Conservation (phyloP, 305 asterid genomes). For the Fraxinus latifolia region DNA sequence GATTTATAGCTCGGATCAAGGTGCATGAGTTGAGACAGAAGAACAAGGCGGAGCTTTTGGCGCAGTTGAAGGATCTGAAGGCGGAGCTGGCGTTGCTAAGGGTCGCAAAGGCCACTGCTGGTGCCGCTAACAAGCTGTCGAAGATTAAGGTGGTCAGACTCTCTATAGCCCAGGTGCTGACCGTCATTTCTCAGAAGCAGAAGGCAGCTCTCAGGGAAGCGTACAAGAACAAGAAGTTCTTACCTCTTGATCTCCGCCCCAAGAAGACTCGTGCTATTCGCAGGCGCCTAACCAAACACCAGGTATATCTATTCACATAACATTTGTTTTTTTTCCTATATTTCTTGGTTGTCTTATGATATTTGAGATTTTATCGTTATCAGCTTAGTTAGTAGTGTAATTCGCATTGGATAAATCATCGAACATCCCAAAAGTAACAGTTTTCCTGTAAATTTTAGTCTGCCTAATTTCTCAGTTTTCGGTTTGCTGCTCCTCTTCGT, state of each 20-base stretch:
- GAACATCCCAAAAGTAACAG: not conserved
- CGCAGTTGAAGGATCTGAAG: conserved; percentile 71
- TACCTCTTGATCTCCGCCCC: conserved; percentile 60
- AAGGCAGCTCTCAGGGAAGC: conserved; percentile 47
- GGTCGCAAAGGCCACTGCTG: conserved; percentile 76
- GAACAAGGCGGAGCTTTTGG: conserved; percentile 48
- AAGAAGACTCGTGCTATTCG: conserved; percentile 63
- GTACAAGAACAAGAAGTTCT: conserved; percentile 53
- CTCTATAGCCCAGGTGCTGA: conserved; percentile 55
- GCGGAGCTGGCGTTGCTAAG: conserved; percentile 70
- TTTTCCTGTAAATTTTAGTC: not conserved
- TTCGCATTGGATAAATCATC: not conserved
- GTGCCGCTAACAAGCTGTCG: conserved; percentile 78
- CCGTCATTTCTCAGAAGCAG: conserved; percentile 57
- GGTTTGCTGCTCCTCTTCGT: not conserved
- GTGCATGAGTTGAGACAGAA: conserved; percentile 75
- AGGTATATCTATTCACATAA: conserved; percentile 23
- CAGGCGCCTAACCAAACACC: conserved; percentile 54
- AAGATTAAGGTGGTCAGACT: conserved; percentile 58
- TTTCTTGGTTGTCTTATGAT: too few relatives aligned
- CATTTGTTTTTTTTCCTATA: not conserved
- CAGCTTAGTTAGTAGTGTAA: too few relatives aligned
- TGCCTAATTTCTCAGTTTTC: not conserved
- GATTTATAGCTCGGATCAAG: conserved; percentile 55
- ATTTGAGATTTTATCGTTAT: too few relatives aligned